These are phyloP conservation scores for Pleurotus tuoliensis DNA, from an alignment of 768 basidiomycete species.

Conservation along the genomic window DNA sequence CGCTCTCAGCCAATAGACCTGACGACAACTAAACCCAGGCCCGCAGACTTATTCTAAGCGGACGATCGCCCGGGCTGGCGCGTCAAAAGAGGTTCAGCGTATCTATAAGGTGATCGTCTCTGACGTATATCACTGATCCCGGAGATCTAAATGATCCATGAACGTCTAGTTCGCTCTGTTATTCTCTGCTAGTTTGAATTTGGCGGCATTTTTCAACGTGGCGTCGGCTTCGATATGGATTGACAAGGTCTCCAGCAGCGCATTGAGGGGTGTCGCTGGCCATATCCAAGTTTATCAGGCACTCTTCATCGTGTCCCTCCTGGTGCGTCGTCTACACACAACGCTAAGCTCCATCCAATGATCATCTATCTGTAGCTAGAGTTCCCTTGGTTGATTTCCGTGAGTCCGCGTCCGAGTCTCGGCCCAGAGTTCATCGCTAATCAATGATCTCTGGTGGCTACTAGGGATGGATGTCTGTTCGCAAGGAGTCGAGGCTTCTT, in stretches of 20 bases:
- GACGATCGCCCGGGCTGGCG: slow-evolving; percentile 47
- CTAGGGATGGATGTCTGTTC: slow-evolving; percentile 48
- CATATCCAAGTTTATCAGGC: slow-evolving; percentile 35
- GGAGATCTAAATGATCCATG: not conserved
- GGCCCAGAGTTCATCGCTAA: not conserved
- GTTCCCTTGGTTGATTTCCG: slow-evolving; percentile 45
- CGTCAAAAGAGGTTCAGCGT: slow-evolving; percentile 36
- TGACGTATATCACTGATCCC: not conserved
- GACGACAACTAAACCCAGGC: not conserved
- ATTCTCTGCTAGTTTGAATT: slow-evolving; percentile 44
- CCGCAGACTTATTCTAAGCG: slow-evolving; percentile 38
- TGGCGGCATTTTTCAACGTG: slow-evolving; percentile 46
- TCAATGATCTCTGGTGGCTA: not conserved
- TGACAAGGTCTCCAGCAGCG: slow-evolving; percentile 36
- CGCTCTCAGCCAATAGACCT: not conserved
- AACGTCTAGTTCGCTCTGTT: slow-evolving; percentile 39
- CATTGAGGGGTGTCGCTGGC: slow-evolving; percentile 28
- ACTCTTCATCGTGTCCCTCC: slow-evolving; percentile 32
- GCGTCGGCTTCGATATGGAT: slow-evolving; percentile 47
- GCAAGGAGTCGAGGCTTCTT: slow-evolving; percentile 35
- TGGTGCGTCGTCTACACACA: slow-evolving; percentile 28
- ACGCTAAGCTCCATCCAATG: not conserved
- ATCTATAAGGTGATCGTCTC: slow-evolving; percentile 39
- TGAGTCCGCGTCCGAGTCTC: slow-evolving; percentile 17
- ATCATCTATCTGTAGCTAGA: slow-evolving; percentile 24